phyloP scores from a whole-genome alignment of 257 asterid species.

The Nicotiana paniculata region DNA sequence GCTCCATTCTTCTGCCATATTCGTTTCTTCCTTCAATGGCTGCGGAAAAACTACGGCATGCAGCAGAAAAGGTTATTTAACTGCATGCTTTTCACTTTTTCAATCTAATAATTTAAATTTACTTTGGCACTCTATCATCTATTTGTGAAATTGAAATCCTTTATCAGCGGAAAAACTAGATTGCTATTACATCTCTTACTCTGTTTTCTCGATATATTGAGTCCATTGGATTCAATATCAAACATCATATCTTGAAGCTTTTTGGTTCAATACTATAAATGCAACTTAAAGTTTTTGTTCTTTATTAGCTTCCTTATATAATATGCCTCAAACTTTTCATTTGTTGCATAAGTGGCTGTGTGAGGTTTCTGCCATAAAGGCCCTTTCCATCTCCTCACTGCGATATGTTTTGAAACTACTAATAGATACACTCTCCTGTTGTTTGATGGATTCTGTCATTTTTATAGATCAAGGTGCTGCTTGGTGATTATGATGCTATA shows the following conservation, averaged over 20 bases:
- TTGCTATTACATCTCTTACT: background rate
- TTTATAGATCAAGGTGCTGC: constrained; percentile 61
- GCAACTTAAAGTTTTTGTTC: background rate
- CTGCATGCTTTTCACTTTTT: constrained; percentile 4
- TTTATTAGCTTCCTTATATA: background rate
- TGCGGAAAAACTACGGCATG: constrained; percentile 60
- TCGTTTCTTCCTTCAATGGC: constrained; percentile 96
- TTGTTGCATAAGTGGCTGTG: background rate
- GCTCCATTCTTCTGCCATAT: constrained; percentile 63
- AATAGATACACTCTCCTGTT: background rate
- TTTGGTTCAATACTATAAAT: background rate
- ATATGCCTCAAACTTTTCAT: background rate
- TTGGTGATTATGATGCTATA: constrained; percentile 92
- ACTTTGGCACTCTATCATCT: background rate
- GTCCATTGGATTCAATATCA: background rate
- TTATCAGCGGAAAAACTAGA: background rate
- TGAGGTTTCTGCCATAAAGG: background rate
- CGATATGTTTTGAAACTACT: background rate
- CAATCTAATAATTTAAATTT: background rate
- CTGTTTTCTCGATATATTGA: background rate
- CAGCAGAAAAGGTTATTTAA: constrained; percentile 64
- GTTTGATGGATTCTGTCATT: constrained; percentile 3
- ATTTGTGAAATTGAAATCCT: constrained; percentile 1
- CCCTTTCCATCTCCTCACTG: background rate
- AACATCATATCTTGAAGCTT: background rate